Base-by-base conservation (phyloP, 176 grass and related monocot genomes). In the Avena sativa region DNA sequence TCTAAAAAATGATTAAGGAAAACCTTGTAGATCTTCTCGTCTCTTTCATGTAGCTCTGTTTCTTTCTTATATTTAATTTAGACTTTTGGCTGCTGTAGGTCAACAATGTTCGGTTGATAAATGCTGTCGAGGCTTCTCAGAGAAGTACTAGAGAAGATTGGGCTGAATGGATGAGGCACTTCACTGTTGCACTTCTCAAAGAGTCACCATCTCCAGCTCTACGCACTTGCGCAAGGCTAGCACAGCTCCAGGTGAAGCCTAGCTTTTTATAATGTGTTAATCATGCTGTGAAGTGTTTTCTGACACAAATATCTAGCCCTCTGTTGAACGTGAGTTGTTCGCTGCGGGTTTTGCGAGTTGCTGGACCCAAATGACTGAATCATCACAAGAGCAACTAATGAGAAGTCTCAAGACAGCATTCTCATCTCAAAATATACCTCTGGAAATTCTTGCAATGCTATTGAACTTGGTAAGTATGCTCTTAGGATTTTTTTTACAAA, bases 101-200 rank as follows among this genome's bases (percentile, higher is more conserved):
- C 57, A 93, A 98, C 44, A 94, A 98, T 91, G 80, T 92, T 74
- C 90, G 90, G 69, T 89, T 98, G 52, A 91, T 92, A 81, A 98
- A 88, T 83, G 97, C 97, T 9, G 97, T 93, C 4, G 97, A 98
- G 75, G 97, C 94, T 83, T 98, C 97, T 52, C 97, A 98, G 53
- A 94, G 97, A 80, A 98, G 97, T 86, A 98, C 97, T 12, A 98
- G 88, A 84, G 97, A 98, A 91, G 97, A 98, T 83, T 98, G 97
- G 97, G 94, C 93, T 69, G 97, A 98, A 90, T 98, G 97, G 97
- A 98, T 96, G 97, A 92, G 97, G 47, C 97, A 98, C 93, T 98
- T 98, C 85, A 98, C 92, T 84, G 96, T 94, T 36, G 96, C 94
- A 79, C 92, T 98, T 84, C 93, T 98, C 46, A 98, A 96, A 89